Base-by-base conservation (phyloP, 176 grass and related monocot genomes). In the Ensete glaucum region DNA sequence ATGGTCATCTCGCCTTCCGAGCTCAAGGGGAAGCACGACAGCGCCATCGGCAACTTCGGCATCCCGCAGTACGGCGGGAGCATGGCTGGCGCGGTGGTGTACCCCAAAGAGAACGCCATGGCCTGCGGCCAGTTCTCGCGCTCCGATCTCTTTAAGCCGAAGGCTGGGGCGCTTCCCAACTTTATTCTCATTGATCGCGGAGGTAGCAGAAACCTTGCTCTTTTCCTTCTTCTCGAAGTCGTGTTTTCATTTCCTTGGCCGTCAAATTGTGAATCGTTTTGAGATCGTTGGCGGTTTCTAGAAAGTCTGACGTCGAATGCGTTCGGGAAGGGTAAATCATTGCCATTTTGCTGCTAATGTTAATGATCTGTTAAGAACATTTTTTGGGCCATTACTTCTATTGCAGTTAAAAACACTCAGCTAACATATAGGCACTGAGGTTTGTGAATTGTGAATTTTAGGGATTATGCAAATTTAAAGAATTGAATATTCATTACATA, bases 41-140 rank as follows among this genome's bases (percentile, higher is more conserved):
- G 87, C 76, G 89, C 89, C 81, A 96, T 92, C 56, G 93, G 89
- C 14, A 96, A 92, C 89, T 96, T 92, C 55, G 93, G 93, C 60
- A 79, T 96, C 68, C 93, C 93, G 56, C 93, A 92, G 89, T 96
- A 96, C 79, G 93, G 93, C 5, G 93, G 93, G 48, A 90, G 84
- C 83, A 90, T 96, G 93, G 89, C 89, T 2, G 93, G 93, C 7
- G 77, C 81, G 26, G 89, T 92, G 54, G 89, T 88, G 13, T 92
- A 90, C 72, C 89, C 89, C 29, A 92, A 90, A 67, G 76, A 69
- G 24, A 96, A 96, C 55, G 23, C 79, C 22, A 50, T 84, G 53
- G 87, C 85, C 73, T 96, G 93, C 62, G 83, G 88, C 1, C 73
- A 74, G 21, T 92, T 90, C 49, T 21, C 64, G 12, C 22, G 13